Base-by-base conservation (phyloP, 805 yeast species). In the Suhomyces xylopsoci region DNA sequence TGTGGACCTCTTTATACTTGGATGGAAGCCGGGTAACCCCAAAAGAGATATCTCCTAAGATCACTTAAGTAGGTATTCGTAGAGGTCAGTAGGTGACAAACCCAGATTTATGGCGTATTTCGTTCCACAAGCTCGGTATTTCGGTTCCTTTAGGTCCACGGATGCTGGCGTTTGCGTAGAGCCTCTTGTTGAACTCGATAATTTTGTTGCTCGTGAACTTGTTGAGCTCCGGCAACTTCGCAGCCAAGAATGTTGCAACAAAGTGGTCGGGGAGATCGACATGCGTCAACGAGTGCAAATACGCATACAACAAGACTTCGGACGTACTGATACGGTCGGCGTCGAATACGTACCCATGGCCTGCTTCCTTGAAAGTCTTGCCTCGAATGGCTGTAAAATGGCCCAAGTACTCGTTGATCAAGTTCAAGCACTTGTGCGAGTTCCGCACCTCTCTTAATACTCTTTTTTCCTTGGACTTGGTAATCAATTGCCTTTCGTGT, bases 241-340 rank as follows among this genome's bases (percentile, higher is more conserved):
- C 52, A 12, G 58, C 47, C 45, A 80, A 53, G 55, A 68, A 78
- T n/a, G 57, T 59, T 5, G 49, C 55, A 34, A 81, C 62, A 55
- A 80, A 79, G 24, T 60, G 58, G 52, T 78, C 79, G 4, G 81
- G 79, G 48, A 81, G 64, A 7, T 63, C 65, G 1, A 60, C 61
- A 42, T 51, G 55, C 1, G 74, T 67, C 49, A 70, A 56, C 6
- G 72, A 64, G 51, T 62, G 53, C 5, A 81, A 50, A 55, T 76
- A 71, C 3, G 81, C 74, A 52, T 62, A 63, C 10, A 81, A 63
- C 14, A 80, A 59, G 3, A 77, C 57, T 48, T 78, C 79, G 6
- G 74, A 58, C 0, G 62, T 62, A 40, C 71, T 52, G 49, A 41
- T 15, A 7, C 15, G 10, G 6, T n/a, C 17, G 64, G 4, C 25